A percentile compares a stretch with the other conserved stretches of the same genome.
These are phyloP conservation scores for Pythium guiyangense DNA, from an alignment of 352 stramenopile species.

Conservation along the genomic window DNA sequence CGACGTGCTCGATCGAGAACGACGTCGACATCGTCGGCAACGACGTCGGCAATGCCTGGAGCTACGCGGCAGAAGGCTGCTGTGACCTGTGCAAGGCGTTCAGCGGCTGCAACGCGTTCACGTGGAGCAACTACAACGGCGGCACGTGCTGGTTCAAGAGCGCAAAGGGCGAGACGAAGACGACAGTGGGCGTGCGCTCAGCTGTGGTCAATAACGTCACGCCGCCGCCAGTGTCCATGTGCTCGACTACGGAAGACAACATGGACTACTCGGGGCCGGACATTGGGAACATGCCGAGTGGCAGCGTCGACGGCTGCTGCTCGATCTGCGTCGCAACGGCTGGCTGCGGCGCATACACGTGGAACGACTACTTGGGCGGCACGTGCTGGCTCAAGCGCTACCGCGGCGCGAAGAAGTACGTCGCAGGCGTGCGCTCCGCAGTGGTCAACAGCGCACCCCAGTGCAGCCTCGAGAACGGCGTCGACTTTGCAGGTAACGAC, in stretches of 20 bases:
- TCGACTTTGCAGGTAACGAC: conserved; percentile 32
- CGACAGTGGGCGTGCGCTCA: conserved; percentile 7
- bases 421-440: neutral
- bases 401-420: neutral
- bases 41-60: conserved; percentile 6
- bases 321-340: conserved; percentile 2
- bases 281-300: conserved; percentile 8
- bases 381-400: conserved; percentile 58
- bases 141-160: conserved; percentile 66
- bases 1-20: conserved; percentile 17
- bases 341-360: conserved; percentile 32
- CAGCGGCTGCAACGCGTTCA: conserved; percentile 33
- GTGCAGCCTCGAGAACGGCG: conserved; percentile 8
- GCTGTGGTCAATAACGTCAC: conserved; percentile 3
- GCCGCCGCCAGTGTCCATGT: neutral
- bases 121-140: conserved; percentile 34
- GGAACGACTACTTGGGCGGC: conserved; percentile 36
- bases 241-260: neutral
- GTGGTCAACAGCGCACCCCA: neutral
- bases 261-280: conserved; percentile 10
- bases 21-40: conserved; percentile 23
- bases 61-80: conserved; percentile 8
- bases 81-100: conserved; percentile 9
- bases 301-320: conserved; percentile 11
- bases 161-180: conserved; percentile 13